Evolutionary conservation across 2,329 filamentous ascomycete genomes (phyloP).

Genomic region (Cryphonectria naterciae): DNA sequence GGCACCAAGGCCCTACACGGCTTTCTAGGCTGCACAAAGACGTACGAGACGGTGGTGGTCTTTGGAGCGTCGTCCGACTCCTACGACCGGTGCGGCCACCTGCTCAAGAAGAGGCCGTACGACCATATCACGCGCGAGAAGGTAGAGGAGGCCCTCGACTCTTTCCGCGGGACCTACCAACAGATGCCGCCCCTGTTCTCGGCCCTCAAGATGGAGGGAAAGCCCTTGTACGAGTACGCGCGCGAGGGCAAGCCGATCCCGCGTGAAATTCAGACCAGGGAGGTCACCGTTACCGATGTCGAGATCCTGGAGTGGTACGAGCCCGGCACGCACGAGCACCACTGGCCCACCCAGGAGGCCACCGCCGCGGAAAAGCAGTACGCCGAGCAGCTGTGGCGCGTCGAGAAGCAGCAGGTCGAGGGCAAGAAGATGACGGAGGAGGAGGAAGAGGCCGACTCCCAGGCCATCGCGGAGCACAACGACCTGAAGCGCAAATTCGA

Average conservation of each 20-base stretch:
- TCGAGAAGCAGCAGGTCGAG: conserved; percentile 60
- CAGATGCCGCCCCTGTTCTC: conserved; percentile 94
- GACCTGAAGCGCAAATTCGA: conserved; percentile 62
- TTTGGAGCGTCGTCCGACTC: conserved; percentile 93
- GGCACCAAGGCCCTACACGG: conserved; percentile 81
- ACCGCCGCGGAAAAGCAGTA: conserved; percentile 74
- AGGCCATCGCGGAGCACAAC: conserved; percentile 60
- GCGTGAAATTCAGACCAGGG: conserved; percentile 77
- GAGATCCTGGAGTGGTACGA: conserved; percentile 86
- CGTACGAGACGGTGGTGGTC: conserved; percentile 85
- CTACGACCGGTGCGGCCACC: conserved; percentile 85
- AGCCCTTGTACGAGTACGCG: conserved; percentile 95
- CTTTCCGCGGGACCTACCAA: conserved; percentile 81
- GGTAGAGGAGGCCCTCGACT: conserved; percentile 75
- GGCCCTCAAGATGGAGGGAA: conserved; percentile 89
- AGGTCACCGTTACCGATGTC: conserved; percentile 76
- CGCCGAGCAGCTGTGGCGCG: conserved; percentile 71
- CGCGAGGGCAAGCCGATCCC: conserved; percentile 86
- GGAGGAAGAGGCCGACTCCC: conserved; percentile 58
- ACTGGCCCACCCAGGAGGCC: conserved; percentile 81
- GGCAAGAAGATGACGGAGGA: conserved; percentile 56
- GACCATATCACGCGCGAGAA: conserved; percentile 78
- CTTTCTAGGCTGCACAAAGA: conserved; percentile 89
- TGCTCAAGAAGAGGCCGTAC: conserved; percentile 75
- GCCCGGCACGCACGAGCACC: conserved; percentile 76